phyloP scores from a whole-genome alignment of 805 yeast genomes.

The Ogataea methylovora region DNA sequence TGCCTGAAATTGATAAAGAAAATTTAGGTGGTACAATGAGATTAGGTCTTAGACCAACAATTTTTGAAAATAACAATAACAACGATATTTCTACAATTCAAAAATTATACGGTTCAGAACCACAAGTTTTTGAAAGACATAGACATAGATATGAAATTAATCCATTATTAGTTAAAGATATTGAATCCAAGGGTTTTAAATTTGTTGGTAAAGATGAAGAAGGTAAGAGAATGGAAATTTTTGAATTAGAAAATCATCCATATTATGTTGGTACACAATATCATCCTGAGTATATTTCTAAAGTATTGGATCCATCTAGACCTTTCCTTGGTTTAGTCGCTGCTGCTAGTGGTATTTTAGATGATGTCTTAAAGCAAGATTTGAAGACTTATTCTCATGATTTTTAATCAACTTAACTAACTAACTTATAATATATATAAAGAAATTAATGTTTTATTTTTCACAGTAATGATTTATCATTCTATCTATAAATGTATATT shows the following conservation, averaged over 20 bases:
- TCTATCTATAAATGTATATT: background rate
- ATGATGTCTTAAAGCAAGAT: conserved; percentile 45
- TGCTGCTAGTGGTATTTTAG: conserved; percentile 81
- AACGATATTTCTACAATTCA: conserved; percentile 52
- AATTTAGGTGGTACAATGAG: conserved; percentile 99
- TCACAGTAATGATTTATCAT: background rate
- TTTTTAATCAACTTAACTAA: conserved; percentile 13
- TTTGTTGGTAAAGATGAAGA: conserved; percentile 93
- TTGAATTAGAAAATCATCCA: conserved; percentile 82
- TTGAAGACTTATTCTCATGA: conserved; percentile 22
- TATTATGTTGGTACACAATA: conserved; percentile 94
- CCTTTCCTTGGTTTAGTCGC: conserved; percentile 96
- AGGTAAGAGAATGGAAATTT: conserved; percentile 87
- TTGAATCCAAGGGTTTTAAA: conserved; percentile 73
- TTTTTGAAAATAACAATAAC: conserved; percentile 61
- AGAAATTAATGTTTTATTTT: background rate
- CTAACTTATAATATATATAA: background rate
- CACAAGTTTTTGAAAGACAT: conserved; percentile 82
- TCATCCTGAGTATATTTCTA: conserved; percentile 96
- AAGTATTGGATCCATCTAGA: conserved; percentile 92
- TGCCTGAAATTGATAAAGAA: conserved; percentile 97
- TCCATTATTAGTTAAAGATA: conserved; percentile 64
- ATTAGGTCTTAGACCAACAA: conserved; percentile 87
- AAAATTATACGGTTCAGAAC: conserved; percentile 67
- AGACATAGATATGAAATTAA: conserved; percentile 98